Conservation (phyloP, 2,329 filamentous ascomycete species). For the Ceratocystis diversiconidia region DNA sequence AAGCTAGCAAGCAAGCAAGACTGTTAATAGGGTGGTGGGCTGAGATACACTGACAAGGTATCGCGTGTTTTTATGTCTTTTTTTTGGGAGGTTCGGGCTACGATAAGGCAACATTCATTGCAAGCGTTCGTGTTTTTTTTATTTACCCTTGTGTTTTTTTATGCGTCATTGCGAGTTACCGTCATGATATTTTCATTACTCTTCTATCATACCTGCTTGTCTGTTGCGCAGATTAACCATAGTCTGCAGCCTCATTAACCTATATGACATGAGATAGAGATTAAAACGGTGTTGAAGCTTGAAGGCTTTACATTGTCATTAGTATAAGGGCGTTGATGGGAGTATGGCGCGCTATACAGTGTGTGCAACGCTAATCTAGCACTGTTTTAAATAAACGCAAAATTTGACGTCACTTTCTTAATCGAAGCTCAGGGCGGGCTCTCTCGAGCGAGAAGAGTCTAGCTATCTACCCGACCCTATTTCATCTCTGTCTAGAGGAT, state of each 20-base stretch:
- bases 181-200: conserved; percentile 1
- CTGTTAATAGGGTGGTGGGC: background rate
- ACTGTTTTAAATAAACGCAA: background rate
- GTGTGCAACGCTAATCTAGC: background rate
- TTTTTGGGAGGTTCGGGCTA: conserved; percentile 3
- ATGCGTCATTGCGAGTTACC: background rate
- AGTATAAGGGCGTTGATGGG: background rate
- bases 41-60: background rate
- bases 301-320: no score
- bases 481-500: background rate
- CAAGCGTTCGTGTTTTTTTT: conserved; percentile 2
- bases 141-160: background rate
- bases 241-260: background rate
- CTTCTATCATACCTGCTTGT: background rate
- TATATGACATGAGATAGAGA: background rate
- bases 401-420: background rate
- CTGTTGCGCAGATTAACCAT: background rate
- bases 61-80: background rate
- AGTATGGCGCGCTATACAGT: background rate
- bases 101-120: background rate
- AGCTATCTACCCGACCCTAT: background rate
- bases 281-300: background rate
- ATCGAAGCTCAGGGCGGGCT: background rate
- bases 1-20: background rate
- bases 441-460: no score